These are phyloP conservation scores for Microthlaspi erraticum DNA, from an alignment of 345 rosid species.

Conservation along the genomic window DNA sequence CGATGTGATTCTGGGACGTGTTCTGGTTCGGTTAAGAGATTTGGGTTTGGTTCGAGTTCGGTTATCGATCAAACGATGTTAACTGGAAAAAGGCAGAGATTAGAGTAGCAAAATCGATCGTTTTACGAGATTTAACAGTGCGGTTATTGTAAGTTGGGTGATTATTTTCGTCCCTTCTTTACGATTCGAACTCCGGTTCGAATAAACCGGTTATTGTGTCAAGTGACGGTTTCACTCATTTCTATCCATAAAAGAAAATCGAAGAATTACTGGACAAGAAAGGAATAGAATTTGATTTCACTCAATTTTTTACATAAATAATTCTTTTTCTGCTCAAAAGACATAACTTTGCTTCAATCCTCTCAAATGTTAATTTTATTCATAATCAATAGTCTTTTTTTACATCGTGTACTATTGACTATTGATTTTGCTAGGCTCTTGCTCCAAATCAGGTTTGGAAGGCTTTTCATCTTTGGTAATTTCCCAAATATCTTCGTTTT, in stretches of 20 bases:
- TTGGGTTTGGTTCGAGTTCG: constrained; percentile 40
- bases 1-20: constrained; percentile 48
- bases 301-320: too few relatives aligned
- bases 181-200: not conserved
- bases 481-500: not conserved
- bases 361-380: too few relatives aligned
- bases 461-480: too few relatives aligned
- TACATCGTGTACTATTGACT: too few relatives aligned
- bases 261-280: too few relatives aligned
- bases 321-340: too few relatives aligned
- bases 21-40: constrained; percentile 56
- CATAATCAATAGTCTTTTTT: too few relatives aligned
- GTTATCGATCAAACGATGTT: constrained; percentile 39
- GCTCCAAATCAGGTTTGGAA: too few relatives aligned
- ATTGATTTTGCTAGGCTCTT: too few relatives aligned
- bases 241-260: too few relatives aligned
- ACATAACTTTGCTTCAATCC: not conserved
- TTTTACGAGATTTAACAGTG: constrained; percentile 3
- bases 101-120: constrained; percentile 40
- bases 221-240: not conserved
- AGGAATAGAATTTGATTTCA: too few relatives aligned
- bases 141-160: constrained; percentile 14
- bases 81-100: constrained; percentile 62
- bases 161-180: constrained; percentile 15
- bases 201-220: not conserved